Evolutionary conservation across 345 rosid species (phyloP).

Genomic region (Abelmoschus esculentus): DNA sequence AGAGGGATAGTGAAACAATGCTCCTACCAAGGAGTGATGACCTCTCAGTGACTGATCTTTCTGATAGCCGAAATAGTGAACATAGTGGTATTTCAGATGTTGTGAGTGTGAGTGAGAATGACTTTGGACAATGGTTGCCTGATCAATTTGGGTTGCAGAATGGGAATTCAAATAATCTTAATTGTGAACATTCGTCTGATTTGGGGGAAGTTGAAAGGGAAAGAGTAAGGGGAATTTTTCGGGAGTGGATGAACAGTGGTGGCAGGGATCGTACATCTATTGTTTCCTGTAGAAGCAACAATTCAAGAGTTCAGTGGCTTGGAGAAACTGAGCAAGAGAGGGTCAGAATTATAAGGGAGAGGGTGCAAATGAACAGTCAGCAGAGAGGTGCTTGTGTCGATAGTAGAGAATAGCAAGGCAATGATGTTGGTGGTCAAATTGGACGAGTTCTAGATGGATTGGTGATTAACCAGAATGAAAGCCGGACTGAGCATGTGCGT

Average conservation of each 20-base stretch:
- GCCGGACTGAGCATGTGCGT: constrained; percentile 37
- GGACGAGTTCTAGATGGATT: constrained; percentile 72
- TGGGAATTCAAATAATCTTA: constrained; percentile 33
- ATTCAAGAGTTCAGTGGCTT: constrained; percentile 66
- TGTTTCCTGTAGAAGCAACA: constrained; percentile 34
- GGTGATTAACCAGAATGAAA: constrained; percentile 38
- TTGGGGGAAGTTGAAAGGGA: constrained; percentile 76
- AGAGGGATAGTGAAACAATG: constrained; percentile 42
- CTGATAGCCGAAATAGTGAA: constrained; percentile 35
- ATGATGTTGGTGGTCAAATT: constrained; percentile 56
- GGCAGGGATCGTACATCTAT: constrained; percentile 40
- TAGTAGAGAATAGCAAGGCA: constrained; percentile 47
- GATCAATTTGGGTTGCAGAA: constrained; percentile 38
- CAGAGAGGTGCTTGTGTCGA: constrained; percentile 54
- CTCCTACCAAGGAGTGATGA: constrained; percentile 38
- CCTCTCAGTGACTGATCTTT: constrained; percentile 28
- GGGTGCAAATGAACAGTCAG: constrained; percentile 70
- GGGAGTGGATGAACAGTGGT: constrained; percentile 75
- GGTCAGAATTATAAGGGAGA: constrained; percentile 80
- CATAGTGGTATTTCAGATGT: constrained; percentile 36
- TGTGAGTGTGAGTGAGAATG: constrained; percentile 44
- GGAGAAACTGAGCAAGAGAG: constrained; percentile 94
- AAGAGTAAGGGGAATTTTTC: constrained; percentile 81
- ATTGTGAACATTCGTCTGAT: constrained; percentile 38
- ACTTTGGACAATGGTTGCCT: constrained; percentile 49